Conservation (phyloP, 495 filamentous ascomycete genomes). For the Astrocystis sublimbata region DNA sequence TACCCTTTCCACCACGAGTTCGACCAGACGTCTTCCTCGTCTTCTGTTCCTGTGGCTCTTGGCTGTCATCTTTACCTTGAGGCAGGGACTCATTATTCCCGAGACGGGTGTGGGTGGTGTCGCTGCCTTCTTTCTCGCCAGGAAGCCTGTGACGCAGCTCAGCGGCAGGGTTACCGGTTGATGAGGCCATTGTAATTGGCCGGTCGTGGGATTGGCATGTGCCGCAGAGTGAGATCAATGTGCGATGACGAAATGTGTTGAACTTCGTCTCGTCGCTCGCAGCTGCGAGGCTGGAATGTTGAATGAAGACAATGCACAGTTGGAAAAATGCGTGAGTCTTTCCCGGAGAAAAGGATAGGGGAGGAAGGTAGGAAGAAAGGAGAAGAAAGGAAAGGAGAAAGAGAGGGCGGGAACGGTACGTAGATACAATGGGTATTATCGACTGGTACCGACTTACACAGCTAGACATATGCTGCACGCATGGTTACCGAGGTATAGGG, state of each 20-base stretch:
- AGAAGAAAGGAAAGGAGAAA: not conserved
- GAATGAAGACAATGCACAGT: slow-evolving; percentile 6
- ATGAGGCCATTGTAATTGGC: slow-evolving; percentile 21
- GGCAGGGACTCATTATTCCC: slow-evolving; percentile 4
- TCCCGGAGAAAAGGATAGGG: not conserved
- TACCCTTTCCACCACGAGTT: slow-evolving; percentile 88
- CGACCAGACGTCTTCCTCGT: slow-evolving; percentile 82
- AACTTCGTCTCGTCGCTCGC: slow-evolving; percentile 17
- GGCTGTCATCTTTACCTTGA: slow-evolving; percentile 17
- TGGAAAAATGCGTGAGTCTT: not conserved
- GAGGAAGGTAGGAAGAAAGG: not conserved
- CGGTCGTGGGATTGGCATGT: not conserved
- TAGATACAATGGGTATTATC: not conserved
- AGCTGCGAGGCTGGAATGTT: slow-evolving; percentile 18
- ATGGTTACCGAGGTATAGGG: not conserved
- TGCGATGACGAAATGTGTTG: slow-evolving; percentile 21
- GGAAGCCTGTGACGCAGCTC: slow-evolving; percentile 19
- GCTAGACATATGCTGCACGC: too few relatives aligned
- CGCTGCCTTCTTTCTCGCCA: not conserved
- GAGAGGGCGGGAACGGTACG: too few relatives aligned
- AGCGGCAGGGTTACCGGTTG: slow-evolving; percentile 15
- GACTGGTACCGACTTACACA: too few relatives aligned
- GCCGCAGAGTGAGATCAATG: not conserved
- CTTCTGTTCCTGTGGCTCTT: slow-evolving; percentile 42
- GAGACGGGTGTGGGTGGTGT: slow-evolving; percentile 11